A percentile compares a stretch with the other conserved stretches of the same genome.
Conservation (phyloP, 306 rosid genomes). For the Castanea mollissima region DNA sequence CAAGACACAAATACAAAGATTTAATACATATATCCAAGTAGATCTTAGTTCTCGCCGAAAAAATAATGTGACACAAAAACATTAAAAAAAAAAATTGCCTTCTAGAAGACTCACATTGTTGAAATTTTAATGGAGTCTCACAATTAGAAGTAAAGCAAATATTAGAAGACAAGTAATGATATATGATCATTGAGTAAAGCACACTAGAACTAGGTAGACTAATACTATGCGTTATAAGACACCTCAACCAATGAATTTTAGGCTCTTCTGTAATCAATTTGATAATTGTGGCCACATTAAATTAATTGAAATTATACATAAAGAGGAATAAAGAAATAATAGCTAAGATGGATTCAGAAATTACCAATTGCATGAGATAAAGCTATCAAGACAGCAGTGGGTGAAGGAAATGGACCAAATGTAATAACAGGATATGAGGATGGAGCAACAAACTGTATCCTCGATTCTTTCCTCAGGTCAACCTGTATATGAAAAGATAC, state of each 20-base stretch:
- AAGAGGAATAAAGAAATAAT: not conserved
- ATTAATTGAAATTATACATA: not conserved
- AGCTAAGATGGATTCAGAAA: slow-evolving; percentile 9
- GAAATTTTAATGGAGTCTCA: no score
- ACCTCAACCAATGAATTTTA: not conserved
- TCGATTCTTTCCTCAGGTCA: slow-evolving; percentile 78
- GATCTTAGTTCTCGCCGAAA: no score
- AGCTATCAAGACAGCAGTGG: slow-evolving; percentile 63
- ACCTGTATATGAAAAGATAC: slow-evolving; percentile 53
- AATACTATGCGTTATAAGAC: not conserved
- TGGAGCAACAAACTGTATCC: slow-evolving; percentile 56
- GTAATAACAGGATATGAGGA: slow-evolving; percentile 79
- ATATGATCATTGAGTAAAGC: not conserved
- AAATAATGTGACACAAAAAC: no score
- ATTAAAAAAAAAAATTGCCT: no score
- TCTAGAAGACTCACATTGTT: no score
- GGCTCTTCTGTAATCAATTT: not conserved
- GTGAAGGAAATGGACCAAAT: slow-evolving; percentile 89
- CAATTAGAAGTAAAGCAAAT: no score
- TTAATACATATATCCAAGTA: not conserved
- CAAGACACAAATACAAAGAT: not conserved
- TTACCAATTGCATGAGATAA: slow-evolving; percentile 86
- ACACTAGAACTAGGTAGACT: not conserved
- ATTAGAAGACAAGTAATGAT: not conserved
- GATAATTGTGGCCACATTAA: not conserved